phyloP scores from a whole-genome alignment of 495 filamentous ascomycete genomes.

The Tuber magnatum region DNA sequence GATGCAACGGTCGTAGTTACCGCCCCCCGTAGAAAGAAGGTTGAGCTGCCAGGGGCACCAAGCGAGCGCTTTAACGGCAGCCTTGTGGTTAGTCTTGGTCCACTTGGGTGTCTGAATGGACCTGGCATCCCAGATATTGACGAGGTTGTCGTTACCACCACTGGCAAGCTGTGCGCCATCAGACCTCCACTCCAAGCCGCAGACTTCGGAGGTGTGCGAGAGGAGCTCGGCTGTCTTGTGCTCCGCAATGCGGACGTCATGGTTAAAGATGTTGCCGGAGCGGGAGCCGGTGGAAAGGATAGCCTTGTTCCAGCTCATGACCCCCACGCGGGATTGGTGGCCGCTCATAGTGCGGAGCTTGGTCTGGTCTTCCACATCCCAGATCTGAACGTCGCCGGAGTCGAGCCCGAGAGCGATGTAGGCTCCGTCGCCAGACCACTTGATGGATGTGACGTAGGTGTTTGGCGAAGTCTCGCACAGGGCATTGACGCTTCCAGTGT shows the following conservation, averaged over 20 bases:
- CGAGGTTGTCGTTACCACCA: conserved; percentile 95
- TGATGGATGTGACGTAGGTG: conserved; percentile 95
- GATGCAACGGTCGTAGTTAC: conserved; percentile 93
- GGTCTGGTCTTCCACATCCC: conserved; percentile 90
- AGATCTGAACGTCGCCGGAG: conserved; percentile 95
- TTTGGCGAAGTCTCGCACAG: conserved; percentile 79
- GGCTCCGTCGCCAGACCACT: conserved; percentile 95
- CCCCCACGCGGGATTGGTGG: conserved; percentile 90
- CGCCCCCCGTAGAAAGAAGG: conserved; percentile 90
- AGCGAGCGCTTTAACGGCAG: conserved; percentile 92
- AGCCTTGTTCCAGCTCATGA: conserved; percentile 99
- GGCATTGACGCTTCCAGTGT: conserved; percentile 75
- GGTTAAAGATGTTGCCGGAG: conserved; percentile 94
- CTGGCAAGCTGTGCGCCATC: conserved; percentile 95
- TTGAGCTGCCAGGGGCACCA: conserved; percentile 99
- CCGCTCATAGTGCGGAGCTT: conserved; percentile 98
- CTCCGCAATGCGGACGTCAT: conserved; percentile 94
- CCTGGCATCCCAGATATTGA: conserved; percentile 97
- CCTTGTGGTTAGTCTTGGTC: conserved; percentile 98
- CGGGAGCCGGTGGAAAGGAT: conserved; percentile 89
- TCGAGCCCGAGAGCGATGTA: conserved; percentile 94
- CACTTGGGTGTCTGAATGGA: conserved; percentile 90
- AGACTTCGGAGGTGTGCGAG: conserved; percentile 94
- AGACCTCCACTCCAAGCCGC: conserved; percentile 92
- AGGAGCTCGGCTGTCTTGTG: conserved; percentile 97